A percentile compares a stretch with the other conserved stretches of the same genome.
phyloP scores from a whole-genome alignment of 2,329 filamentous ascomycete species.

The Elsinoe australis region DNA sequence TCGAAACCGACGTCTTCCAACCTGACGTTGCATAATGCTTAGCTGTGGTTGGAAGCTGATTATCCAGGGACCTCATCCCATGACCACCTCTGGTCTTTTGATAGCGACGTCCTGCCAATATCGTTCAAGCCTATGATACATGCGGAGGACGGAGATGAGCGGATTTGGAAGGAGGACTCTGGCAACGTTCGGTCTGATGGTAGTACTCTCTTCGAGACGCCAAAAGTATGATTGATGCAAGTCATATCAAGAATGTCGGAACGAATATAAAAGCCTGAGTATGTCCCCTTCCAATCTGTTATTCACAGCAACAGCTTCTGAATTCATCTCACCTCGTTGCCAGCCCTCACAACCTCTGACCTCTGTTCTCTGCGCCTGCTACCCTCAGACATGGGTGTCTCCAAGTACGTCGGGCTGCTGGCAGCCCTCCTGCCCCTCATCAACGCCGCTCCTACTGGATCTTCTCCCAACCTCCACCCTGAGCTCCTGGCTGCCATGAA shows the following conservation, averaged over 20 bases:
- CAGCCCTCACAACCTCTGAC: not conserved
- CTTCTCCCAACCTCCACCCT: slow-evolving; percentile 3
- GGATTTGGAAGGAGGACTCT: slow-evolving; percentile 7
- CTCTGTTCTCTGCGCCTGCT: not conserved
- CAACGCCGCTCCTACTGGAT: not conserved
- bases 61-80: not conserved
- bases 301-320: slow-evolving; percentile 5
- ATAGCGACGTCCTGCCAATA: not conserved
- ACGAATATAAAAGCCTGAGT: slow-evolving; percentile 3
- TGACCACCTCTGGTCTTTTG: not conserved
- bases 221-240: not conserved
- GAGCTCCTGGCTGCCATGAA: slow-evolving; percentile 5
- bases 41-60: slow-evolving; percentile 14
- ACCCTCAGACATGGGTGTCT: not conserved
- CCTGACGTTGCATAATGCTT: slow-evolving; percentile 1
- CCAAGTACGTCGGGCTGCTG: slow-evolving; percentile 8
- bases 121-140: not conserved
- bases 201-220: not conserved
- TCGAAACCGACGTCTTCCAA: not conserved
- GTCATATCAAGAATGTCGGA: not conserved
- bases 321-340: not conserved
- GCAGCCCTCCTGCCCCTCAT: slow-evolving; percentile 12
- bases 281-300: not conserved
- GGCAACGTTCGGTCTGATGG: not conserved
- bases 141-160: slow-evolving; percentile 5